Evolutionary conservation across 495 filamentous ascomycete genomes (phyloP), one percentile per base, ranked within the genome.

Genomic region (Penicillium robsamsonii): DNA sequence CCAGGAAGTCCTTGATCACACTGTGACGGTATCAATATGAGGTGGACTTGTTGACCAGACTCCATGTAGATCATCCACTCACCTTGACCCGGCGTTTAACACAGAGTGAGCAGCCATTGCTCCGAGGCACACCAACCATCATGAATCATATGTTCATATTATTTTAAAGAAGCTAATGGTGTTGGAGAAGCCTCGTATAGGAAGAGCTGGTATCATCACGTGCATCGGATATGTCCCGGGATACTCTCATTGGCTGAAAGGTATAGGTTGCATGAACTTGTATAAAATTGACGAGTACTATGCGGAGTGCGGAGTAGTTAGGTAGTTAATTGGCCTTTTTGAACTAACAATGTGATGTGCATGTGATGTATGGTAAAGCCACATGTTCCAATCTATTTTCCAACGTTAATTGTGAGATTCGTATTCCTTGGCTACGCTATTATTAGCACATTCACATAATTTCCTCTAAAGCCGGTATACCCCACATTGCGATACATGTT

Each of bases 31-130:
- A 29, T 66, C 25, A 64, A 57, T 47, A 57, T 24, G 15, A 1
- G 1, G 6, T 6, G 18, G 20, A 33, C 10, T n/a, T 35, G 13
- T n/a, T 24, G 8, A 10, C 12, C n/a, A 0, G 30, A 13, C 29
- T 40, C 11, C 6, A 37, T 17, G 12, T 40, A 3, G 8, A 40
- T 17, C 4, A 13, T 6, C 27, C n/a, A 55, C 61, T 11, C 22
- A 72, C 67, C 38, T 73, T 75, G 25, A 75, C 65, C 43, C 71
- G 63, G 31, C 68, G 68, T 40, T 69, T 64, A 17, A 75, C 67
- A 52, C 70, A 74, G 3, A 62, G 64, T 3, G 53, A 85, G 63
- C 73, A 90, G 53, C 63, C 82, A 80, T 56, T 89, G 75, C 53
- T 82, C 77, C 49, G 79, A 79, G 46, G 84, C 77, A 54, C 87